phyloP scores from a whole-genome alignment of 495 filamentous ascomycete species.

The Xylaria telfairii region DNA sequence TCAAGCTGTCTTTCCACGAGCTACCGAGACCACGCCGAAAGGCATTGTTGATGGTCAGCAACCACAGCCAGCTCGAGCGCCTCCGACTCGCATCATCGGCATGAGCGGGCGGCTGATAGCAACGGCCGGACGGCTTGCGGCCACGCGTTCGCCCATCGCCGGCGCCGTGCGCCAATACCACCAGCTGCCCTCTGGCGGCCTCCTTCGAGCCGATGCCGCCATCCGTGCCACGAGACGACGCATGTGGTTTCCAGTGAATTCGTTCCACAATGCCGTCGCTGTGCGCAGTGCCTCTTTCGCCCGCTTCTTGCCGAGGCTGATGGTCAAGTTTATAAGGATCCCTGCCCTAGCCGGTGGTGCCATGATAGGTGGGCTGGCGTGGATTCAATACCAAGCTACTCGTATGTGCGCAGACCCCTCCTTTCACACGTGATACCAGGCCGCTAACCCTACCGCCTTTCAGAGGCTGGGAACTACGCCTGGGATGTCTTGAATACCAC shows the following conservation, averaged over 20 bases:
- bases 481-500: conserved; percentile 77
- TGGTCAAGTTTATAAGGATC: conserved; percentile 82
- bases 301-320: conserved; percentile 83
- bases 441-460: conserved; percentile 33
- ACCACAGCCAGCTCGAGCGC: conserved; percentile 24
- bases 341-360: conserved; percentile 91
- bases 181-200: conserved; percentile 66
- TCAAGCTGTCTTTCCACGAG: neutral
- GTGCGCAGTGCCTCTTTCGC: conserved; percentile 87
- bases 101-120: conserved; percentile 86
- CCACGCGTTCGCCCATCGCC: conserved; percentile 62
- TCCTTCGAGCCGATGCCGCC: conserved; percentile 69
- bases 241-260: conserved; percentile 77
- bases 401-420: conserved; percentile 59
- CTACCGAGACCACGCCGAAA: conserved; percentile 2
- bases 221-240: conserved; percentile 64
- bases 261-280: conserved; percentile 83
- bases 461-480: conserved; percentile 90
- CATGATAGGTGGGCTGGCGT: conserved; percentile 83
- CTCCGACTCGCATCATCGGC: conserved; percentile 45
- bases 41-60: conserved; percentile 13
- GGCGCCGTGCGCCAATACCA: conserved; percentile 70
- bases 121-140: conserved; percentile 69
- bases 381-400: conserved; percentile 94
- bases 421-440: conserved; percentile 19